Percentiles rank a stretch among this genome's conserved stretches.
Evolutionary conservation across 148 eudicot genomes (phyloP).

Genomic region (Rhododendron kiyosumense): DNA sequence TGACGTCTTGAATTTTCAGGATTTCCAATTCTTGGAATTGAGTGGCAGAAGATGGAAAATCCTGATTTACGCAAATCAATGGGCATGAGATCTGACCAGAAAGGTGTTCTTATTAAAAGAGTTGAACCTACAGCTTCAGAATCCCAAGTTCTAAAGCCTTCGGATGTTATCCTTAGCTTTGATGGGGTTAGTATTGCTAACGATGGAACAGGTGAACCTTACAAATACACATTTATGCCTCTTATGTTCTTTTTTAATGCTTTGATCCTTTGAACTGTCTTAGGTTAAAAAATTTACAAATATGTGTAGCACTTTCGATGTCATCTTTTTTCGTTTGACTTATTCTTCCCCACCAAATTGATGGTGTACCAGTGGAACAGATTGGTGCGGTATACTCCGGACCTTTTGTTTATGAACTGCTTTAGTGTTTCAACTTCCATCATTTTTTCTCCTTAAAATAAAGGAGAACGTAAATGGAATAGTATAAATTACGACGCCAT

Average conservation of each 20-base stretch:
- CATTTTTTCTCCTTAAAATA: background rate
- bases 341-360: background rate
- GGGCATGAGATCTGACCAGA: constrained; percentile 40
- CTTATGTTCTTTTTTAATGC: background rate
- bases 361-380: background rate
- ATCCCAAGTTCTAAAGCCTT: constrained; percentile 34
- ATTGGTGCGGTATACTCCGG: background rate
- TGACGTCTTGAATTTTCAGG: constrained; percentile 18
- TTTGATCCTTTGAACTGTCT: background rate
- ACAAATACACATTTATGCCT: background rate
- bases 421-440: background rate
- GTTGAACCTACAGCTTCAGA: constrained; percentile 47
- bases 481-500: background rate
- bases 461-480: background rate
- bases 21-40: constrained; percentile 40
- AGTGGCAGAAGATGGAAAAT: constrained; percentile 53
- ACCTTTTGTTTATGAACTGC: background rate
- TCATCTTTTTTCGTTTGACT: background rate
- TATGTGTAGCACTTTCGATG: background rate
- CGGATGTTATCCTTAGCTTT: constrained; percentile 47
- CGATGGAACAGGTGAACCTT: constrained; percentile 43
- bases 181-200: constrained; percentile 40
- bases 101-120: constrained; percentile 42
- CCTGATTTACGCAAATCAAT: constrained; percentile 38
- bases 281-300: background rate